Evolutionary conservation across 345 rosid species (phyloP).

Genomic region (Microcos paniculata): DNA sequence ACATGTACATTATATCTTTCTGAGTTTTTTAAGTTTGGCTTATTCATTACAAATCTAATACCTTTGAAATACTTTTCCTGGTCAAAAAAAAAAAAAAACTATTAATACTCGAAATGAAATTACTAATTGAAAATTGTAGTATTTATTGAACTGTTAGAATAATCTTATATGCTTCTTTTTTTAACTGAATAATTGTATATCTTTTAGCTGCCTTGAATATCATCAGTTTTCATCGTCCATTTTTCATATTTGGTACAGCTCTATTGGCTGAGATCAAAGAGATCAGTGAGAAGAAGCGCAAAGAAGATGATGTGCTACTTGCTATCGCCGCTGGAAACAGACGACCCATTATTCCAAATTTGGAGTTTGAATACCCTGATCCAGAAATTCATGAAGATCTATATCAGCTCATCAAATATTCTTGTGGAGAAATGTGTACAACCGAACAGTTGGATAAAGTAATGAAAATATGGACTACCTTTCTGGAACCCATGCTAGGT

Average conservation of each 20-base stretch:
- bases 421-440: constrained; percentile 92
- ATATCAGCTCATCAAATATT: constrained; percentile 89
- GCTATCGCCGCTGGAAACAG: constrained; percentile 86
- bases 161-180: background rate
- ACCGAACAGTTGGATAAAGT: constrained; percentile 84
- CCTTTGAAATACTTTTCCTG: background rate
- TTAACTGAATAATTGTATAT: background rate
- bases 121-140: background rate
- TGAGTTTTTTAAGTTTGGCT: background rate
- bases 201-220: background rate
- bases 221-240: constrained; percentile 17
- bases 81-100: too few species aligned
- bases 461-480: constrained; percentile 91
- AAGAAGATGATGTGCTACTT: constrained; percentile 80
- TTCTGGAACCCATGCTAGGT: constrained; percentile 82
- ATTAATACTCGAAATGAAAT: background rate
- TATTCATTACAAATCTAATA: background rate
- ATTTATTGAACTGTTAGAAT: background rate
- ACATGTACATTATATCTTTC: background rate
- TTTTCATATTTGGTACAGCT: constrained; percentile 49
- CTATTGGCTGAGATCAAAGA: constrained; percentile 88
- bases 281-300: constrained; percentile 73
- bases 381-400: constrained; percentile 85
- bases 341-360: constrained; percentile 54
- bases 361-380: constrained; percentile 83